These are phyloP conservation scores for Eucalyptus regnans DNA, from an alignment of 345 rosid species.

Conservation along the genomic window DNA sequence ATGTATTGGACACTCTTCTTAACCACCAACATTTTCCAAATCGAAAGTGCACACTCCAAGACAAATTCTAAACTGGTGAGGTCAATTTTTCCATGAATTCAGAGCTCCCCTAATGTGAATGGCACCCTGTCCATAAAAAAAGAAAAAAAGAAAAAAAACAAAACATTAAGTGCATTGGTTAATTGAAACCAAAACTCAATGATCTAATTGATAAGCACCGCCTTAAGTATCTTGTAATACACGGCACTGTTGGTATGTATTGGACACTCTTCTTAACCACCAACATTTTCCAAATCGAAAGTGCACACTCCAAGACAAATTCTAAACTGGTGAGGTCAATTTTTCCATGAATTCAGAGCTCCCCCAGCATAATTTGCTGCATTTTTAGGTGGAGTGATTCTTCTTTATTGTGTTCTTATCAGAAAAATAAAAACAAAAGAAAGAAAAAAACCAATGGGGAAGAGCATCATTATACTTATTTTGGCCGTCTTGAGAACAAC, in stretches of 20 bases:
- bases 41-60: background rate
- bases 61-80: background rate
- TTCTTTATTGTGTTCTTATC: background rate
- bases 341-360: background rate
- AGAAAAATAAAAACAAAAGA: background rate
- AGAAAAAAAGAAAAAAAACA: too few relatives aligned
- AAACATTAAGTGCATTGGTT: too few relatives aligned
- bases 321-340: background rate
- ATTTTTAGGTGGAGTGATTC: background rate
- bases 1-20: background rate
- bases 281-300: background rate
- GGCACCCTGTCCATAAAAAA: too few relatives aligned
- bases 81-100: background rate
- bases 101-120: background rate
- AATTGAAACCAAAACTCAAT: too few relatives aligned
- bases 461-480: background rate
- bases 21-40: background rate
- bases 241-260: too few relatives aligned
- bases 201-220: too few relatives aligned
- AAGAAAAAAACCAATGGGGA: background rate
- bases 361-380: background rate
- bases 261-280: background rate
- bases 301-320: background rate
- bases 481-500: background rate
- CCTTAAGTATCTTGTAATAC: too few relatives aligned